These are phyloP conservation scores for Protostelium mycophagum DNA, from an alignment of 78 protist species.

Conservation along the genomic window DNA sequence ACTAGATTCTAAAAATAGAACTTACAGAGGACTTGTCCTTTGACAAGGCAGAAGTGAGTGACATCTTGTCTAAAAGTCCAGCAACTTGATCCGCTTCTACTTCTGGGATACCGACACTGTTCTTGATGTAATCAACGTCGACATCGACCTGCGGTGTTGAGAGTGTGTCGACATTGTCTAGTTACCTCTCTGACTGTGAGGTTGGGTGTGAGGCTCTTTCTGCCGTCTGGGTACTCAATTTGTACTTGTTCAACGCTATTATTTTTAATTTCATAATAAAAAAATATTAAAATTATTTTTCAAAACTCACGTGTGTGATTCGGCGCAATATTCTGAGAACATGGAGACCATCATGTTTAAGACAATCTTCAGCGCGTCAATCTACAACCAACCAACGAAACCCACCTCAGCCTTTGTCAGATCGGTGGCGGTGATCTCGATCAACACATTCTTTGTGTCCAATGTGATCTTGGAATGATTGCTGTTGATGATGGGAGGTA, in stretches of 20 bases:
- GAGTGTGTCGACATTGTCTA: not conserved
- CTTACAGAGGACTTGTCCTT: slow-evolving; percentile 11
- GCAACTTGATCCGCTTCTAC: slow-evolving; percentile 15
- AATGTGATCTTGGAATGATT: slow-evolving; percentile 91
- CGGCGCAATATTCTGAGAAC: slow-evolving; percentile 81
- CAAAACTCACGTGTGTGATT: slow-evolving; percentile 42
- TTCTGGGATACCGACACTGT: slow-evolving; percentile 38
- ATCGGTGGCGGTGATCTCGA: slow-evolving; percentile 98
- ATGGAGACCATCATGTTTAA: slow-evolving; percentile 90
- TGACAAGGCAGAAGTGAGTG: slow-evolving; percentile 24
- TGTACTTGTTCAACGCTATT: slow-evolving; percentile 69
- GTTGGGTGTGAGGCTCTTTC: not conserved
- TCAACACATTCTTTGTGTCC: slow-evolving; percentile 92
- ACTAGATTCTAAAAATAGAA: too few species aligned
- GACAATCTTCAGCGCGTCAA: slow-evolving; percentile 47
- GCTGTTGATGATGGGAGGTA: slow-evolving; percentile 99
- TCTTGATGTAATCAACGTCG: slow-evolving; percentile 39
- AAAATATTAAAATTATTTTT: not conserved
- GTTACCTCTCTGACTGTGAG: not conserved
- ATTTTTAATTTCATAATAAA: not conserved
- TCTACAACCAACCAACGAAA: not conserved
- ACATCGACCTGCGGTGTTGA: slow-evolving; percentile 7
- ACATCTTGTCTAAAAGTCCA: slow-evolving; percentile 42
- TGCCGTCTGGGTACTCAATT: slow-evolving; percentile 47
- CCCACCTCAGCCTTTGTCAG: slow-evolving; percentile 77